Base-by-base conservation (phyloP, 257 asterid species). In the Buddleja alternifolia region DNA sequence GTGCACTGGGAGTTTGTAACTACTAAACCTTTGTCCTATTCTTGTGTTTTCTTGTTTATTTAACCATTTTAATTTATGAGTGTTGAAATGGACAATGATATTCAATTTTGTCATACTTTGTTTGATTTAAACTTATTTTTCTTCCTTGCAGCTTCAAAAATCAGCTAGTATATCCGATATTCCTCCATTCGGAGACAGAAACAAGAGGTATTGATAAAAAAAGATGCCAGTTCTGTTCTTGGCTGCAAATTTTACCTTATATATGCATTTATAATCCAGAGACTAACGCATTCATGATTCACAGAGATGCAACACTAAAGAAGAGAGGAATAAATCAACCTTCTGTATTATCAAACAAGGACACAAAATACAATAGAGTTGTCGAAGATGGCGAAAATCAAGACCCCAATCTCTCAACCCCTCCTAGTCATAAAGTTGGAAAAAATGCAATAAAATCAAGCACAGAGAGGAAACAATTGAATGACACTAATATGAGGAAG, bases 221-320 rank as follows among this genome's bases (percentile, higher is more conserved):
- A 29, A 29, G 5, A n/a, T 14, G 45, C 67, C 32, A 14, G 14
- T 50, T 40, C 62, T 37, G 8, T 50, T 40, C 65, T 37, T 8
- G 6, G 7, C 58, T 72, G 62, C 19, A 29, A 64, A 20, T 4
- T 39, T 51, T 40, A 65, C 37, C 47, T 12, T 55, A n/a, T 16
- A 52, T 48, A 11, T 48, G 23, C 58, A 60, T 42, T 44, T 51
- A 15, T 57, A 75, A 41, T 21, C 10, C n/a, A 20, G 53, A 40
- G 10, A 47, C 23, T 66, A 41, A 51, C 32, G 41, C 24, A 23
- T 41, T 48, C 39, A 11, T 48, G 6, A 15, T 75, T 80, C 73
- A 40, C 91, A 93, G 99, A 77, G 96, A 87, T 53, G 86, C 92
- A 23, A 80, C 82, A 20, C 62, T 94, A 79, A 94, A 85, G 86